Evolutionary conservation across 2,329 filamentous ascomycete genomes (phyloP).

Genomic region (Teratosphaeria destructans): DNA sequence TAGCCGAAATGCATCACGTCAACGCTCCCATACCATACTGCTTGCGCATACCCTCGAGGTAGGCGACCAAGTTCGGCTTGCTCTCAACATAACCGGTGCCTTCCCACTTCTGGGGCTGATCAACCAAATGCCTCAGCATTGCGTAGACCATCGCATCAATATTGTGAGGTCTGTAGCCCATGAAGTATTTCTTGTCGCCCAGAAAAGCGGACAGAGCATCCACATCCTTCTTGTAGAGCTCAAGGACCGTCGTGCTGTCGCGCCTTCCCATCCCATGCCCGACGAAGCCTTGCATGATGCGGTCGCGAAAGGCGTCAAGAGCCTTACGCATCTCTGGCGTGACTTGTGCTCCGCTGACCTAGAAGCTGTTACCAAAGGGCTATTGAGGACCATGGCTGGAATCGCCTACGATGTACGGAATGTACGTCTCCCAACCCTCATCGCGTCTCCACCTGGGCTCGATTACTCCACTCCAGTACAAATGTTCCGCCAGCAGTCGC

Average conservation of each 20-base stretch:
- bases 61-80: conserved; percentile 3
- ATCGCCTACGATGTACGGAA: conserved; percentile 4
- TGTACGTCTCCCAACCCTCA: conserved; percentile 4
- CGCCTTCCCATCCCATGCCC: conserved; percentile 5
- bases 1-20: not conserved
- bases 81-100: conserved; percentile 5
- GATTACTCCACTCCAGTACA: conserved; percentile 4
- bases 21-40: not conserved
- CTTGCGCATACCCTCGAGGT: conserved; percentile 5
- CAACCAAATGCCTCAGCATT: conserved; percentile 6
- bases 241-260: not conserved
- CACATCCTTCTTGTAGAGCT: conserved; percentile 5
- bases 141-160: conserved; percentile 3
- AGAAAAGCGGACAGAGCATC: conserved; percentile 4
- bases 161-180: not conserved
- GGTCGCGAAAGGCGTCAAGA: conserved; percentile 5
- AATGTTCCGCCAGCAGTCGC: conserved; percentile 2
- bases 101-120: conserved; percentile 8
- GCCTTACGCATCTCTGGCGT: not conserved
- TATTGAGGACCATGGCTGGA: not conserved
- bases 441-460: conserved; percentile 5
- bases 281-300: conserved; percentile 4
- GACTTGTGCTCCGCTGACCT: conserved; percentile 2
- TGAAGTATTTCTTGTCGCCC: conserved; percentile 3
- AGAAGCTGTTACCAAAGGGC: not conserved